Base-by-base conservation (phyloP, 352 stramenopile species). In the Pythium dissimile region DNA sequence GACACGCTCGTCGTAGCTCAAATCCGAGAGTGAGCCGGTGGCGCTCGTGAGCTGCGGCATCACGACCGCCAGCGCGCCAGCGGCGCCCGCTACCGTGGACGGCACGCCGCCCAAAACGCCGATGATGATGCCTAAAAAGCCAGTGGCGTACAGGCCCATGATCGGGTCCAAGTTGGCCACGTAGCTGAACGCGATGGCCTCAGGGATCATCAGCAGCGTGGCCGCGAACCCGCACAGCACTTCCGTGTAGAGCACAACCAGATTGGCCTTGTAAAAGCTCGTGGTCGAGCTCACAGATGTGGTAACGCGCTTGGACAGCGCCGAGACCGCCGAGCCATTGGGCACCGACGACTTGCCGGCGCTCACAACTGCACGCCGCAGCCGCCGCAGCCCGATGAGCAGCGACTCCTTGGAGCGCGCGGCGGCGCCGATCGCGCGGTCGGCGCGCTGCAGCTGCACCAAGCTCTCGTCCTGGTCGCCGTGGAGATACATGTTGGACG, bases 101-200 rank as follows among this genome's bases (percentile, higher is more conserved):
- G 89, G 83, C 11, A 94, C 81, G 3, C 89, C 88, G 10, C 90
- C 93, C 34, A 98, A 86, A 2, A 92, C 37, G 46, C 89, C 86
- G 5, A 95, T 81, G 13, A 95, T 62, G 49, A 98, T 72, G 9
- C 90, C 92, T 11, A 98, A 72, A 44, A 97, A 85, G 31, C 94
- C 93, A 9, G 92, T 97, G 15, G 92, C 94, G 73, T 97, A 97
- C 0, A 98, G 67, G 12, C 92, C 92, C 8, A 96, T 81, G 31
- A 91, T 54, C 8, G 90, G 90, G 46, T 86, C 75, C n/a, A 97
- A 30, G 39, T 92, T 91, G 28, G 90, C 90, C 2, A 95, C 87
- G 49, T 96, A 98, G 49, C 87, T 89, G 69, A 98, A 98, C 12
- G 89, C 92, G 8, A 98, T 77, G 1, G 91, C 93, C 75, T 98